A percentile compares a stretch with the other conserved stretches of the same genome.
Evolutionary conservation across 1,284 basidiomycete genomes (phyloP).

Genomic region (Ceratobasidium sp.): DNA sequence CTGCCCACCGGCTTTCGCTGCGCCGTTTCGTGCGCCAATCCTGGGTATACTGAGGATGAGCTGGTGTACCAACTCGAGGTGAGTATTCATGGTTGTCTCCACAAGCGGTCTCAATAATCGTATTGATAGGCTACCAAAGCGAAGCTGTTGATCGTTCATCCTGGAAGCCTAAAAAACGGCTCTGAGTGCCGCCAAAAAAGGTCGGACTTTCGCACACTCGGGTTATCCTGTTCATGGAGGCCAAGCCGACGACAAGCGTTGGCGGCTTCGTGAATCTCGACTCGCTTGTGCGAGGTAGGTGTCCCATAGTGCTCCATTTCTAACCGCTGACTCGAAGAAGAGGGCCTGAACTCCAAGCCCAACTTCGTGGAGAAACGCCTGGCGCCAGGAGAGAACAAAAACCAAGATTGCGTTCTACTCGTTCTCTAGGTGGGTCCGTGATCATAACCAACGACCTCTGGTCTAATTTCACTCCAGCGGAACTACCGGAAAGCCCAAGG

Average conservation of each 20-base stretch:
- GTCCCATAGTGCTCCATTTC: neutral
- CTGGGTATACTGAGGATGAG: constrained; percentile 68
- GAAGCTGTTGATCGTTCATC: constrained; percentile 63
- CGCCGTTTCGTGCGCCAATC: constrained; percentile 59
- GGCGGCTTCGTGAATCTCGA: neutral
- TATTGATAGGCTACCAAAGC: constrained; percentile 56
- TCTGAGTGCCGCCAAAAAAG: constrained; percentile 56
- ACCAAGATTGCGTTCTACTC: constrained; percentile 71
- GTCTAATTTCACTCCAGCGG: too few relatives aligned
- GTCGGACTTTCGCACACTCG: constrained; percentile 61
- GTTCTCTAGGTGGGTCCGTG: constrained; percentile 56
- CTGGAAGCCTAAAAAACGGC: constrained; percentile 60
- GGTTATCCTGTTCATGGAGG: constrained; percentile 47
- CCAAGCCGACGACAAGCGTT: neutral
- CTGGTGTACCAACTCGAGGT: constrained; percentile 47
- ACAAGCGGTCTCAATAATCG: neutral
- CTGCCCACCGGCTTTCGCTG: constrained; percentile 61
- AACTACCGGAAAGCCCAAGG: constrained; percentile 81
- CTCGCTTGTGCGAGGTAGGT: neutral
- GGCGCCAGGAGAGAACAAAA: too few relatives aligned
- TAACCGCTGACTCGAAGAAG: neutral
- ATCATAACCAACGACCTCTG: too few relatives aligned
- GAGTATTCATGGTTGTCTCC: neutral
- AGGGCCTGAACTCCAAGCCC: neutral
- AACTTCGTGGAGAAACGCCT: constrained; percentile 58